These are phyloP conservation scores for Nitzschia inconspicua DNA, from an alignment of 108 stramenopile genomes.

Conservation along the genomic window DNA sequence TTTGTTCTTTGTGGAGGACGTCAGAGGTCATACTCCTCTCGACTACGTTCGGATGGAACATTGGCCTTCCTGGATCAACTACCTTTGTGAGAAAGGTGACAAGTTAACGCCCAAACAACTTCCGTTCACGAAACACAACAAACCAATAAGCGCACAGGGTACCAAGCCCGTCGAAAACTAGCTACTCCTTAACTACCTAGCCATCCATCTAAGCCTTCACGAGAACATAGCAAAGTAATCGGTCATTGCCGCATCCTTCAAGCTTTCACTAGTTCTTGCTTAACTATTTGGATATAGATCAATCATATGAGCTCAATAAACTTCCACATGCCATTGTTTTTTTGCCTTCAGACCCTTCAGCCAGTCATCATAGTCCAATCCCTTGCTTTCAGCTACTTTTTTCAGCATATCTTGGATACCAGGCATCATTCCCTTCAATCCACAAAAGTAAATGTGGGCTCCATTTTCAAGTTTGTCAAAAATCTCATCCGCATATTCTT, in stretches of 20 bases:
- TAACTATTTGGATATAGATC: no score
- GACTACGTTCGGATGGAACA: constrained; percentile 32
- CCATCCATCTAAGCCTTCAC: no score
- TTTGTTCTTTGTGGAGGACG: constrained; percentile 31
- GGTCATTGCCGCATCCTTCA: no score
- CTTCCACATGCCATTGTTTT: constrained; percentile 88
- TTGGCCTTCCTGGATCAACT: constrained; percentile 26
- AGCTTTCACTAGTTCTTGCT: no score
- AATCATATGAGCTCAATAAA: constrained; percentile 47
- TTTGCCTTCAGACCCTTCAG: constrained; percentile 78
- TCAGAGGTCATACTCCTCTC: constrained; percentile 42
- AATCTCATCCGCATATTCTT: constrained; percentile 89
- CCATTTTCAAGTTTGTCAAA: constrained; percentile 89
- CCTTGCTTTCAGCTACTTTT: constrained; percentile 81
- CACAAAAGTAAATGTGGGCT: constrained; percentile 98
- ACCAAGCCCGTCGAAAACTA: no score
- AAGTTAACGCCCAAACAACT: constrained; percentile 6
- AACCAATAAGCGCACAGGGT: no score
- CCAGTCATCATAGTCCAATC: constrained; percentile 85
- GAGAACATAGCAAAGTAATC: no score
- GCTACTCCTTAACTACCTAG: no score
- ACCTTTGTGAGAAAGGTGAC: constrained; percentile 1
- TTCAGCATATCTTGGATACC: constrained; percentile 95
- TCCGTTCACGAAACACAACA: no score
- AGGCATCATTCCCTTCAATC: constrained; percentile 99